Conservation (phyloP, 495 filamentous ascomycete species). For the Hypoxylon rickii region DNA sequence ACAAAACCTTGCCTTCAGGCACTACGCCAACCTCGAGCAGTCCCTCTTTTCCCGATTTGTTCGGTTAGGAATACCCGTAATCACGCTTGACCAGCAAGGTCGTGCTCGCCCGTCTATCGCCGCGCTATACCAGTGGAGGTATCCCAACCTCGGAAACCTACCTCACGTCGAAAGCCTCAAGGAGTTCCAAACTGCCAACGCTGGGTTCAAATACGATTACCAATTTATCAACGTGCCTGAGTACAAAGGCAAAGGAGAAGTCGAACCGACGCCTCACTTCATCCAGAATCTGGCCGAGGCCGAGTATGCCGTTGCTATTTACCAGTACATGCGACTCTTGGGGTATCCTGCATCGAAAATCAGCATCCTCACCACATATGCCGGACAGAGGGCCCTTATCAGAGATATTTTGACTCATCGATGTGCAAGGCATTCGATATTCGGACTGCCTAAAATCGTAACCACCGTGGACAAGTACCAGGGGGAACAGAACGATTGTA, state of each 20-base stretch:
- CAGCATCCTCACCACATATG: constrained; percentile 89
- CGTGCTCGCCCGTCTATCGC: constrained; percentile 86
- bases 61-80: constrained; percentile 84
- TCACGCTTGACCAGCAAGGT: constrained; percentile 91
- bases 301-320: constrained; percentile 94
- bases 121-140: constrained; percentile 91
- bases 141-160: constrained; percentile 77
- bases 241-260: constrained; percentile 89
- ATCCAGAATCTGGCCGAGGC: constrained; percentile 97
- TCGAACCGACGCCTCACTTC: constrained; percentile 92
- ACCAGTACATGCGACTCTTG: constrained; percentile 95
- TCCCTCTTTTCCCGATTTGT: constrained; percentile 91
- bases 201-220: constrained; percentile 90
- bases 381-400: constrained; percentile 91
- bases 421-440: constrained; percentile 80
- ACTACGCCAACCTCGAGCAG: constrained; percentile 95
- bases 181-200: constrained; percentile 84
- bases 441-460: constrained; percentile 88
- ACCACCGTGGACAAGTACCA: constrained; percentile 98
- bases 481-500: constrained; percentile 98
- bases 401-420: constrained; percentile 85
- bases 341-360: constrained; percentile 94
- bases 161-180: constrained; percentile 66
- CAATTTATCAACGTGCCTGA: constrained; percentile 97
- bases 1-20: constrained; percentile 92